Percentiles rank a stretch among this genome's conserved stretches.
phyloP scores from a whole-genome alignment of 2,329 filamentous ascomycete species.

The Pseudogymnoascus sp. region DNA sequence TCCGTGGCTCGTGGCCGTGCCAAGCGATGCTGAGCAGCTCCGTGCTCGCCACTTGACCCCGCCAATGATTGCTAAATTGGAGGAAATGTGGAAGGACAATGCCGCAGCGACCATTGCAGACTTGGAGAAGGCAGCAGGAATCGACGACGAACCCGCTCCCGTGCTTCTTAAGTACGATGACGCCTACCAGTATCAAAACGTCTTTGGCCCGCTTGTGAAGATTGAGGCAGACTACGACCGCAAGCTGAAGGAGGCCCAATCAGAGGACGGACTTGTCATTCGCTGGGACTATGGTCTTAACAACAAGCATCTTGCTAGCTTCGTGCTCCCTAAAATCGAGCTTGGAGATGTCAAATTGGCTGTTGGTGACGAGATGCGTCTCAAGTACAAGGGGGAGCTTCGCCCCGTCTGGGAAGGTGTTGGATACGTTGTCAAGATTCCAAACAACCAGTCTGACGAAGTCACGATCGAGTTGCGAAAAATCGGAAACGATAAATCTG shows the following conservation, averaged over 20 bases:
- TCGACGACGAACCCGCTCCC: constrained; percentile 90
- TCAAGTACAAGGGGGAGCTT: constrained; percentile 92
- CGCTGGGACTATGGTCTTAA: constrained; percentile 94
- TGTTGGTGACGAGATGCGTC: constrained; percentile 95
- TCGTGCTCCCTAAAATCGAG: constrained; percentile 93
- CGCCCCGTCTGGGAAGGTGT: constrained; percentile 93
- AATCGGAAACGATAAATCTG: constrained; percentile 90
- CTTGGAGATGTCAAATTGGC: constrained; percentile 96
- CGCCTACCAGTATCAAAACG: constrained; percentile 97
- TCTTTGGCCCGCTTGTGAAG: constrained; percentile 95
- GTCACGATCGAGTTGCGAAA: constrained; percentile 91
- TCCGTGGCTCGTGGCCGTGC: constrained; percentile 81
- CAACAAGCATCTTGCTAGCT: constrained; percentile 94
- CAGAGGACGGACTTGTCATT: constrained; percentile 88
- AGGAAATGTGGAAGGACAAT: constrained; percentile 98
- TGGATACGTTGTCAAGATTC: constrained; percentile 98
- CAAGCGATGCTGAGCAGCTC: constrained; percentile 90
- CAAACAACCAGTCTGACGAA: constrained; percentile 97
- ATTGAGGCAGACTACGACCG: constrained; percentile 99
- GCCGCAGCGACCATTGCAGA: constrained; percentile 80
- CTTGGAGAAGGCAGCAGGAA: constrained; percentile 80
- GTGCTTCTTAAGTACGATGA: constrained; percentile 93
- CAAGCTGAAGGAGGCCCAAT: constrained; percentile 96
- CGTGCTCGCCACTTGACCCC: constrained; percentile 87
- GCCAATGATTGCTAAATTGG: constrained; percentile 89